Base-by-base conservation (phyloP, 139 green algal genomes). In the Picochlorum sp. region DNA sequence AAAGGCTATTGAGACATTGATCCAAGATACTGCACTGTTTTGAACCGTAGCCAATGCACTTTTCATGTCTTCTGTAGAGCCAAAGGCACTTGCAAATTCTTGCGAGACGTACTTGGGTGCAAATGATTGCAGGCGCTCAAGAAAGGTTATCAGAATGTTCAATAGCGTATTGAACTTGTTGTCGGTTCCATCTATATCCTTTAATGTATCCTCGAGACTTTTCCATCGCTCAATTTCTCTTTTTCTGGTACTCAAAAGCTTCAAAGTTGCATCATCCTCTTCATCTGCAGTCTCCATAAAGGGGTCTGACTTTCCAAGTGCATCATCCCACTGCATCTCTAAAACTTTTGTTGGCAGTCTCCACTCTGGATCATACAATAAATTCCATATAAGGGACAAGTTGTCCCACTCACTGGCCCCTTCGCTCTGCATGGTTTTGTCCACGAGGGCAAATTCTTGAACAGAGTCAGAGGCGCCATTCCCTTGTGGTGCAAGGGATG, bases 141-240 rank as follows among this genome's bases (percentile, higher is more conserved):
- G n/a, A 21, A 55, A 55, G 18, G 13, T 55, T 8, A n/a, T 20
- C 47, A 20, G 47, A 11, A 26, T 55, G 47, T 55, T 20, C 47
- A 55, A 9, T 13, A 55, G n/a, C 8, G 11, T 55, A 11, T n/a
- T 41, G 8, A 41, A 41, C 34, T 41, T 41, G 34, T 41, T 11
- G 7, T 41, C 34, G 7, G 34, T 41, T 11, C 34, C 34, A 9
- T 41, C 7, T 0, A 41, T 41, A 41, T 41, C 34, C 7, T 26
- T 8, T 4, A 55, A 21, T 1, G 18, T 55, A 28, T 67, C 58
- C 8, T 56, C 49, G 3, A 57, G 2, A 0, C 21, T 45, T 68
- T 88, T 83, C 87, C 87, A 94, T 59, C 92, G 90, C 9, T 77
- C 86, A 3, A 57, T 61, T 68, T 94, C 86, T 3, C 84, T 84